Percentiles rank a stretch among this genome's conserved stretches.
phyloP scores from a whole-genome alignment of 176 grass and related monocot genomes.

The Metroxylon sagu region DNA sequence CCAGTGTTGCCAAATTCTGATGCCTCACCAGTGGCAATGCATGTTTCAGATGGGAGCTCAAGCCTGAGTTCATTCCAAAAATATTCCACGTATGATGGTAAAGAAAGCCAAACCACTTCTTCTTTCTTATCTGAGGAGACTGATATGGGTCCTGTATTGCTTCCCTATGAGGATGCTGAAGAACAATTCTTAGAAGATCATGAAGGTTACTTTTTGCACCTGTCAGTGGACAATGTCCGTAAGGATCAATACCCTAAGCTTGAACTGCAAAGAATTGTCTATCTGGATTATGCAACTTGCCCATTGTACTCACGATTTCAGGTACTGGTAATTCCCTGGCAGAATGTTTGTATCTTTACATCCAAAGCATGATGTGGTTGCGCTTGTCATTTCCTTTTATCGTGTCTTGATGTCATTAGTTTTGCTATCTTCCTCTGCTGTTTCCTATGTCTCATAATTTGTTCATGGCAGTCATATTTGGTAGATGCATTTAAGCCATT shows the following conservation, averaged over 20 bases:
- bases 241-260: conserved; percentile 1
- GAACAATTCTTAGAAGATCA: neutral
- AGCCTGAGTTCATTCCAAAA: neutral
- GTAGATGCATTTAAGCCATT: no score
- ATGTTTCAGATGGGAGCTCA: neutral
- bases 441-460: no score
- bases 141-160: neutral
- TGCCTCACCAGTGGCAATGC: no score
- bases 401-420: no score
- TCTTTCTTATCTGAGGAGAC: neutral
- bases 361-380: no score
- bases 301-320: neutral
- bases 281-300: neutral
- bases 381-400: no score
- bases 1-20: neutral
- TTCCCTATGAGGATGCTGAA: conserved; percentile 1
- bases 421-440: no score
- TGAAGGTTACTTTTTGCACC: conserved; percentile 3
- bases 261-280: conserved; percentile 4
- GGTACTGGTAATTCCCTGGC: neutral
- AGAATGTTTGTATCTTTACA: no score
- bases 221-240: neutral
- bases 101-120: neutral
- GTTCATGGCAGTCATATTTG: no score
- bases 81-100: neutral